Evolutionary conservation across 306 rosid species (phyloP), one percentile per base, ranked within the genome.

Genomic region (Gillenia trifoliata): DNA sequence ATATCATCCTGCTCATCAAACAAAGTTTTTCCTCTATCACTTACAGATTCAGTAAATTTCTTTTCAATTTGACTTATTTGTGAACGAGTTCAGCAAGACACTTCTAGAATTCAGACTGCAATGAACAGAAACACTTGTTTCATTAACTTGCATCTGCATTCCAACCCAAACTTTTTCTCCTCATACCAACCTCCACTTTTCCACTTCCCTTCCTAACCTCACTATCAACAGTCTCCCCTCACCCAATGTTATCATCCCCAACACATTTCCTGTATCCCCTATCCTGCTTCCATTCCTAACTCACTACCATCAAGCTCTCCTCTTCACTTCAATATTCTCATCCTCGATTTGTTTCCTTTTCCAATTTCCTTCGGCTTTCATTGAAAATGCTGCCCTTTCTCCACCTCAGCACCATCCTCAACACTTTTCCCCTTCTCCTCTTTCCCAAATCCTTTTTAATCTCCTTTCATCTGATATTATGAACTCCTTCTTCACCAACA

Each of bases 81-180:
- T 1, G 89, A 83, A 8, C 86, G 78, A 1, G 87, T 85, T 59
- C 88, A 73, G n/a, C n/a, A n/a, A n/a, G n/a, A 68, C 76, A 66
- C 54, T 68, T 7, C 5, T 17, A 1, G 3, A 1, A 11, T 30
- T 30, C 16, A 40, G 60, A 40, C 19, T 61, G 47, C 10, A 36
- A 63, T 67, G 11, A 66, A 20, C 12, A 31, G 30, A 22, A 64
- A 29, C 59, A 31, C 66, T 66, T 26, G 4, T 9, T 40, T 15
- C 20, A 20, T 4, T 26, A 2, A 19, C 5, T 29, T 19, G 36
- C 71, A 20, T 64, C 34, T 3, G n/a, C 0, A 71, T 83, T 83
- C 85, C 16, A 83, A 52, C 2, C 82, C 86, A 54, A 8, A 73
- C 16, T 38, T 63, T 33, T 76, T 61, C 76, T 80, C 47, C 17